A percentile compares a stretch with the other conserved stretches of the same genome.
Evolutionary conservation across 208 protist species (phyloP).

Genomic region (Angomonas deanei): DNA sequence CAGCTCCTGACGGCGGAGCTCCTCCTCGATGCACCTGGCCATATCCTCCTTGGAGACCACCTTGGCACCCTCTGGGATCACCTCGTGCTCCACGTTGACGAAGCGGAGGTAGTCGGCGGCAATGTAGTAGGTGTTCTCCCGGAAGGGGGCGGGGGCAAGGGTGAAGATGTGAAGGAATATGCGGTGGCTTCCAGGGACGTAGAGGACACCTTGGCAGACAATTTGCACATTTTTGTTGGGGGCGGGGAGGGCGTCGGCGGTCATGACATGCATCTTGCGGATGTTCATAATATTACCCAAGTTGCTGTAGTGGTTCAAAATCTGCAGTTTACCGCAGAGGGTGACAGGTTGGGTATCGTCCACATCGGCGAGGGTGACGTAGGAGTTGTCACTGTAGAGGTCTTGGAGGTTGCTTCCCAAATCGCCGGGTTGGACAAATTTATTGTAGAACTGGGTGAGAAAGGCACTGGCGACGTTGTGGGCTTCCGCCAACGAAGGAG

Average conservation of each 20-base stretch:
- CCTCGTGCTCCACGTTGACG: conserved; percentile 55
- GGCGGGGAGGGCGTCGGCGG: conserved; percentile 63
- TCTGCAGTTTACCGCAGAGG: conserved; percentile 39
- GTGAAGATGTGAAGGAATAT: conserved; percentile 76
- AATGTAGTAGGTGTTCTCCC: conserved; percentile 78
- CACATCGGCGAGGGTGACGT: conserved; percentile 50
- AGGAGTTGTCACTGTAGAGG: conserved; percentile 64
- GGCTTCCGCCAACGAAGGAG: conserved; percentile 41
- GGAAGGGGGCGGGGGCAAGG: conserved; percentile 66
- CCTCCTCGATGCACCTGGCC: conserved; percentile 37
- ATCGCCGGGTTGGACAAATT: conserved; percentile 55
- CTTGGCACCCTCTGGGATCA: conserved; percentile 53
- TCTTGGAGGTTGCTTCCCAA: conserved; percentile 34
- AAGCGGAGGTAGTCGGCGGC: conserved; percentile 79
- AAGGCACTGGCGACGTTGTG: conserved; percentile 60
- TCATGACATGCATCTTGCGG: conserved; percentile 78
- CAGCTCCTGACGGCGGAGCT: conserved; percentile 27
- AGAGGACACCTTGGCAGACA: conserved; percentile 70
- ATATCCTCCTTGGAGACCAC: conserved; percentile 64
- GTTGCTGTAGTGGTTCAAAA: conserved; percentile 42
- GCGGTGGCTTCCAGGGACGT: conserved; percentile 41
- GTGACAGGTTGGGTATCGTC: conserved; percentile 38
- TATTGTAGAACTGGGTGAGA: conserved; percentile 72
- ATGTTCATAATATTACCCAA: conserved; percentile 44
- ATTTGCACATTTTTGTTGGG: conserved; percentile 58